These are phyloP conservation scores for Fusarium tricinctum DNA, from an alignment of 2,329 filamentous ascomycete species.

Conservation along the genomic window DNA sequence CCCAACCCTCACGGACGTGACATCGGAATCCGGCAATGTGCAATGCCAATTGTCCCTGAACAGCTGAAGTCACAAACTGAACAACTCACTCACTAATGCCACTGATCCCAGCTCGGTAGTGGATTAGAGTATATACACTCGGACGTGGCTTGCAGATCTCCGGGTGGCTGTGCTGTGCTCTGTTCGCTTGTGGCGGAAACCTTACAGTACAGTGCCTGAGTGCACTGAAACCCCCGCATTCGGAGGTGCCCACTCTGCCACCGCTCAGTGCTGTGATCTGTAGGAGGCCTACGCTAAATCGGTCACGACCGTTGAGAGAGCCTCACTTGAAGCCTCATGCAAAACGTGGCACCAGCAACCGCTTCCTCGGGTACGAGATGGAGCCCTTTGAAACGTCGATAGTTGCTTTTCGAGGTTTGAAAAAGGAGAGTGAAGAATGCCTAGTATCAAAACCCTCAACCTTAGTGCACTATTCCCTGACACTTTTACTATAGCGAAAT, in stretches of 20 bases:
- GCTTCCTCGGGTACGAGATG: slow-evolving; percentile 28
- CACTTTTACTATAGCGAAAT: not conserved
- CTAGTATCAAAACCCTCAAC: slow-evolving; percentile 6
- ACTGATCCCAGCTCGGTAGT: slow-evolving; percentile 34
- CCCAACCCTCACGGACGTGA: slow-evolving; percentile 11
- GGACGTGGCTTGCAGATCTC: slow-evolving; percentile 43
- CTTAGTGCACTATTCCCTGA: slow-evolving; percentile 14
- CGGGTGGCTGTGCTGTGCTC: slow-evolving; percentile 42
- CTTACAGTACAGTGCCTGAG: too few species aligned
- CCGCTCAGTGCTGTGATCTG: not conserved
- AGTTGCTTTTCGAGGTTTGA: slow-evolving; percentile 11
- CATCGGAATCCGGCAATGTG: slow-evolving; percentile 12
- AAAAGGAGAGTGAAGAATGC: not conserved
- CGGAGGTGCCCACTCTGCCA: not conserved
- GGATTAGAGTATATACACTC: slow-evolving; percentile 9
- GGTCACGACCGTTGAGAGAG: slow-evolving; percentile 34
- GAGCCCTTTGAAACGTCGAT: slow-evolving; percentile 17
- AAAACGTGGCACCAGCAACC: slow-evolving; percentile 45
- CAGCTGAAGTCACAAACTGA: slow-evolving; percentile 44
- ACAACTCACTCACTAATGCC: slow-evolving; percentile 40
- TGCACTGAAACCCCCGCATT: slow-evolving; percentile 3
- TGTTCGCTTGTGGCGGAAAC: slow-evolving; percentile 31
- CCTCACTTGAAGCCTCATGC: slow-evolving; percentile 35
- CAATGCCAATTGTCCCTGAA: slow-evolving; percentile 36
- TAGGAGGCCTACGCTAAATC: slow-evolving; percentile 42